Conservation (phyloP, 2,329 filamentous ascomycete genomes). For the Mariannaea elegans region DNA sequence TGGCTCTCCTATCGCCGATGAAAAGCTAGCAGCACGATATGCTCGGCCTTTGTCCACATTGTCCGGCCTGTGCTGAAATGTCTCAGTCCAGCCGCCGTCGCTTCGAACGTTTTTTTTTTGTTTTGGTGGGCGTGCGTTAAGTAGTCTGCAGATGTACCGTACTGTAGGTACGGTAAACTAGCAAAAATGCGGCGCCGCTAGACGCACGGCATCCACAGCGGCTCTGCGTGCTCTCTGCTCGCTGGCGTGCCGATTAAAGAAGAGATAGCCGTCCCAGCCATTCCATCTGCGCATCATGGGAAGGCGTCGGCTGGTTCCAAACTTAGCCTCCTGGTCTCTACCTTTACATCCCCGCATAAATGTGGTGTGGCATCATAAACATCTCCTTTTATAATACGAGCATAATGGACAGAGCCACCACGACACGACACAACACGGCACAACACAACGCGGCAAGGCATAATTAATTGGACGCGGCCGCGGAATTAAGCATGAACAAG, state of each 20-base stretch:
- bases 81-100: background rate
- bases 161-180: background rate
- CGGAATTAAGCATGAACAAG: slow-evolving; percentile 28
- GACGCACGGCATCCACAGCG: slow-evolving; percentile 25
- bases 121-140: background rate
- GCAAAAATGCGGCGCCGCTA: slow-evolving; percentile 1
- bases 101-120: background rate
- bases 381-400: background rate
- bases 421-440: too few species aligned
- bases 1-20: background rate
- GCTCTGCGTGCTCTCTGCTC: slow-evolving; percentile 16
- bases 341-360: slow-evolving; percentile 8
- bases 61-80: background rate
- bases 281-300: slow-evolving; percentile 19
- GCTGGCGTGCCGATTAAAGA: slow-evolving; percentile 28
- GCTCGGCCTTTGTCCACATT: background rate
- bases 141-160: background rate
- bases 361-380: background rate
- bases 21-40: background rate
- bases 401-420: background rate
- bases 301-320: slow-evolving; percentile 23
- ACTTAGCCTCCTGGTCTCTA: slow-evolving; percentile 25
- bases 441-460: slow-evolving; percentile 16
- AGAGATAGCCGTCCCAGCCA: slow-evolving; percentile 11
- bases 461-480: slow-evolving; percentile 21